Evolutionary conservation across 768 basidiomycete species (phyloP), one percentile per base, ranked within the genome.

Genomic region (Rhizopogon vesiculosus): DNA sequence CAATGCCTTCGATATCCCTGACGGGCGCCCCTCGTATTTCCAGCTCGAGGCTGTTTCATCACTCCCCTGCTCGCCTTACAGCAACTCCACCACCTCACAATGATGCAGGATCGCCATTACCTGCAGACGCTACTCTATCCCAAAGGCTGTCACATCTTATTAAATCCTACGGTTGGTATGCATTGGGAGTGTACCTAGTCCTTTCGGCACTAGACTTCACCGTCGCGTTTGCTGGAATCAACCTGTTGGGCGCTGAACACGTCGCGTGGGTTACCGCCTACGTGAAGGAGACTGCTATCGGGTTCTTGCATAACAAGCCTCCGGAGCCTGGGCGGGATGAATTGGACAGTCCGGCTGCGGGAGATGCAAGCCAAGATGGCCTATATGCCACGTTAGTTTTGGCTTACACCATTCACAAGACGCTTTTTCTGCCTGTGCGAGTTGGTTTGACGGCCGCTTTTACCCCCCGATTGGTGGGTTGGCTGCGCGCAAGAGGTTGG

Each of bases 381-480:
- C 74, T 97, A 16, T 95, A 92, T 70, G 93, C 96, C 28, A 95
- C 97, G 85, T 72, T 97, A 28, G 83, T 92, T 0, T 76, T 98
- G 62, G 96, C 97, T 3, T 99, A 95, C 71, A 88, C 90, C 18
- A 83, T 99, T 51, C 97, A 99, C 81, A 99, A 99, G 75, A 96
- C 92, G 0, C 65, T 93, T 1, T 90, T 98, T 66, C 68, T 98
- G 19, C 97, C 97, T 8, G 70, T 99, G 22, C 78, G 97, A 41
- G 82, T 97, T 0, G 97, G 93, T 0, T 71, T 95, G 59, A 98
- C 96, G 0, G 93, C 91, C 1, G 86, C 85, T 1, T 73, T 91
- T 51, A 96, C 94, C 0, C 94, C 94, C 0, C 79, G 79, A 60
- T 69, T 98, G n/a, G 94, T 97, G 4, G 78, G 79, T 18, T 96